Evolutionary conservation across 371 early-diverging fungal species (phyloP), one percentile per base, ranked within the genome.

Genomic region (Mortierella sp.): DNA sequence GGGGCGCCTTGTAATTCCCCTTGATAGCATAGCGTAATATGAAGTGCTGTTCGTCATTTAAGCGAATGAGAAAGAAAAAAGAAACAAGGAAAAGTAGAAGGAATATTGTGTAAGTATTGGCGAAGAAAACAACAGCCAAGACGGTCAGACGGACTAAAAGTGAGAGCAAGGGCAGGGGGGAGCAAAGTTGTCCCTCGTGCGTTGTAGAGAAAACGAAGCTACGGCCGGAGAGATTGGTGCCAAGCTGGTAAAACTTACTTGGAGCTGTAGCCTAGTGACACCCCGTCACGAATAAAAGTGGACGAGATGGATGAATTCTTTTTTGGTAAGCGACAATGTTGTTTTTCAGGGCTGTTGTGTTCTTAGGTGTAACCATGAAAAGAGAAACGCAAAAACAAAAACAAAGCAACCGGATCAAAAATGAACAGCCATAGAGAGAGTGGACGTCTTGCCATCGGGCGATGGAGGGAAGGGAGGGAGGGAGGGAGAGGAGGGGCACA

Each of bases 21-120:
- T 38, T 68, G 24, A 68, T 68, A 68, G 68, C 68, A 68, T 68
- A 68, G 68, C 68, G 68, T 41, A 68, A 68, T 7, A 68, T 68
- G 24, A 68, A 68, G 14, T 68, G 68, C 68, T 68, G 41, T 68
- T 21, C 21, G 12, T 60, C 18, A 38, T 68, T 68, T 68, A 68
- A 21, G 43, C 68, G 68, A 68, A 68, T 32, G 16, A 35, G 4
- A 3, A 38, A 16, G 35, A 21, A 63, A 8, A 16, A 18, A 35
- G 16, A 6, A 35, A 18, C 6, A 12, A 32, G 16, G 16, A 60
- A 4, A 55, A n/a, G 27, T 49, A 27, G 60, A 32, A 14, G 3
- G 29, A 58, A 48, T 14, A 51, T 18, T 51, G 51, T 3, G 51
- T 16, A 16, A 51, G 51, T 51, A 51, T 21, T 1, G 21, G 18